These are phyloP conservation scores for Cutaneotrichosporon curvatum DNA, from an alignment of 1,284 basidiomycete genomes.

Conservation along the genomic window DNA sequence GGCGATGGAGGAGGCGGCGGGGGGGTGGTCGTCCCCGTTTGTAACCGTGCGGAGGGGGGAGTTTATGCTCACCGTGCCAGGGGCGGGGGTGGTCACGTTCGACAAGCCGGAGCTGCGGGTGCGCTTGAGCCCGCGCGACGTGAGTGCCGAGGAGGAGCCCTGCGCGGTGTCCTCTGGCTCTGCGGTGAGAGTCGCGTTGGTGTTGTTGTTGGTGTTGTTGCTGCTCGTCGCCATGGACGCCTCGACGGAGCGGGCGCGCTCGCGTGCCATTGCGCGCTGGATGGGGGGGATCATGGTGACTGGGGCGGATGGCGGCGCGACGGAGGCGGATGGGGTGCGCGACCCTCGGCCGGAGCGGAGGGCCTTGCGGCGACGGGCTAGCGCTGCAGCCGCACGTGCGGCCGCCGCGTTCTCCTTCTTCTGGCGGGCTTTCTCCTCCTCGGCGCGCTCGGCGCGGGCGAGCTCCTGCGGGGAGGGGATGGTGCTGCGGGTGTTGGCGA, in stretches of 20 bases:
- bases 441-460: slow-evolving; percentile 18
- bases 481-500: slow-evolving; percentile 27
- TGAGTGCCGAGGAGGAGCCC: background rate
- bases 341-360: slow-evolving; percentile 11
- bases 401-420: slow-evolving; percentile 29
- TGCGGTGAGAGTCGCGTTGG: slow-evolving; percentile 4
- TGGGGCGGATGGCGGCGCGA: slow-evolving; percentile 1
- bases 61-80: slow-evolving; percentile 12
- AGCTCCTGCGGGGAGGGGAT: slow-evolving; percentile 29
- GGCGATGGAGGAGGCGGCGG: background rate
- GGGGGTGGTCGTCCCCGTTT: slow-evolving; percentile 8
- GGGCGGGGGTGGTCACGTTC: slow-evolving; percentile 8
- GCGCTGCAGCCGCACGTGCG: slow-evolving; percentile 25
- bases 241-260: slow-evolving; percentile 15
- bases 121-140: slow-evolving; percentile 22
- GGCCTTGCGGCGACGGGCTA: slow-evolving; percentile 13
- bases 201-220: background rate
- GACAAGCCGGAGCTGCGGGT: slow-evolving; percentile 23
- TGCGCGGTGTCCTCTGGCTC: slow-evolving; percentile 16
- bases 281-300: slow-evolving; percentile 17
- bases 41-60: slow-evolving; percentile 28
- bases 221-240: slow-evolving; percentile 7
- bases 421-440: slow-evolving; percentile 25
- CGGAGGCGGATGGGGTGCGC: slow-evolving; percentile 7
- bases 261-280: slow-evolving; percentile 16